Evolutionary conservation across 2,329 filamentous ascomycete genomes (phyloP).

Genomic region (Drechslerella stenobrocha): DNA sequence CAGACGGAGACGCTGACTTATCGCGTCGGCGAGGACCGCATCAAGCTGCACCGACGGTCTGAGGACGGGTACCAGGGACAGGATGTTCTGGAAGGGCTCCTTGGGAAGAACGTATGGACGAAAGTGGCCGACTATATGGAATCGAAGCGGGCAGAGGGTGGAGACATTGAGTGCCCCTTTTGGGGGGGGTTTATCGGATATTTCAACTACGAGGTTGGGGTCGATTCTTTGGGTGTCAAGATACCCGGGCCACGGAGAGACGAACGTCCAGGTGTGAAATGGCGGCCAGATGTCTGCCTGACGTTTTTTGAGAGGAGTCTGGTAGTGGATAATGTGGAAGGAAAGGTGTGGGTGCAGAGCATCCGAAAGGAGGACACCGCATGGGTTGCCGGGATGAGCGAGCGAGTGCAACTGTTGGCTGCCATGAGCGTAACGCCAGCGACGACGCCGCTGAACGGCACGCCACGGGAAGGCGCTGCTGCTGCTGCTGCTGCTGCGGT

Average conservation of each 20-base stretch:
- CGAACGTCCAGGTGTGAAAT: constrained; percentile 55
- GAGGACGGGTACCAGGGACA: neutral
- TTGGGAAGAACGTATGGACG: constrained; percentile 54
- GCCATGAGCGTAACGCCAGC: constrained; percentile 51
- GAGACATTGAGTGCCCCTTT: constrained; percentile 63
- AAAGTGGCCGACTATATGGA: constrained; percentile 57
- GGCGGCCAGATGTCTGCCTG: constrained; percentile 71
- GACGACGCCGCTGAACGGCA: constrained; percentile 48
- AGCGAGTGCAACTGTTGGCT: constrained; percentile 53
- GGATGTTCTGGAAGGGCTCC: neutral
- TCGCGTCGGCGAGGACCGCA: constrained; percentile 57
- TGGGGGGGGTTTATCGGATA: constrained; percentile 84
- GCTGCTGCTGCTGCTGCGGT: constrained; percentile 1
- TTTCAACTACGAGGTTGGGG: constrained; percentile 79
- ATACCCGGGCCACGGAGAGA: constrained; percentile 50
- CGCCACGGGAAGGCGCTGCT: neutral
- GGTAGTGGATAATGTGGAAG: constrained; percentile 71
- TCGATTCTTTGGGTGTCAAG: constrained; percentile 64
- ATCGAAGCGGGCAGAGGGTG: constrained; percentile 54
- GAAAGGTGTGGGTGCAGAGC: constrained; percentile 68
- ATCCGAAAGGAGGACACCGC: constrained; percentile 59
- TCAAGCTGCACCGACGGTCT: constrained; percentile 8
- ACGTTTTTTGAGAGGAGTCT: constrained; percentile 76
- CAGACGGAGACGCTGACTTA: constrained; percentile 65
- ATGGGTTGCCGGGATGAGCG: constrained; percentile 59